Evolutionary conservation across 176 grass and related monocot species (phyloP).

Genomic region (Elaeis guineensis): DNA sequence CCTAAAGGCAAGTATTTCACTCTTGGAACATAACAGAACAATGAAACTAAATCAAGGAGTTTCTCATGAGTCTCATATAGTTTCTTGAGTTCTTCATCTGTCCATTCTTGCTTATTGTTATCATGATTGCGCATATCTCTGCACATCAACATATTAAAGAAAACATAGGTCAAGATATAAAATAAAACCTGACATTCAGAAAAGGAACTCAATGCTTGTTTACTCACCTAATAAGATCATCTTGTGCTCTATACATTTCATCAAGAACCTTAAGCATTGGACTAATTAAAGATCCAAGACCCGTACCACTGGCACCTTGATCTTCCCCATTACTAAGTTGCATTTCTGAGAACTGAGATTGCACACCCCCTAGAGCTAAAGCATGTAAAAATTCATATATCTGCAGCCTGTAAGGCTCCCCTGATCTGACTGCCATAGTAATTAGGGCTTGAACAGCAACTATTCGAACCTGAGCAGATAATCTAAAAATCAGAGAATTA

Average conservation of each 20-base stretch:
- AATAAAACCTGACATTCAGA: background rate
- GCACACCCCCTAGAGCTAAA: constrained; percentile 87
- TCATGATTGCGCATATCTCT: constrained; percentile 99
- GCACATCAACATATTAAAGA: constrained; percentile 1
- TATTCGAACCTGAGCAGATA: constrained; percentile 66
- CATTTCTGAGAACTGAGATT: constrained; percentile 85
- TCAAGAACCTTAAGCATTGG: constrained; percentile 97
- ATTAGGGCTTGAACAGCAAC: constrained; percentile 84
- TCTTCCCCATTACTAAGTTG: constrained; percentile 99
- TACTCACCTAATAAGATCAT: constrained; percentile 89
- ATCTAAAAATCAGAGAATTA: constrained; percentile 20
- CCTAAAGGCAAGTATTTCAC: constrained; percentile 89
- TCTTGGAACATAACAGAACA: constrained; percentile 96
- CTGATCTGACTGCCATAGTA: constrained; percentile 88
- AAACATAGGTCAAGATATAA: background rate
- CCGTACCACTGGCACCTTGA: constrained; percentile 98
- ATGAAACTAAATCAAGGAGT: constrained; percentile 93
- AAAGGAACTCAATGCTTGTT: background rate
- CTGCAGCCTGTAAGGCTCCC: constrained; percentile 92
- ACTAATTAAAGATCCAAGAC: constrained; percentile 91
- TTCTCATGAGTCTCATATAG: constrained; percentile 96
- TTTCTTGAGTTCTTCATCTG: constrained; percentile 93
- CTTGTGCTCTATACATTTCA: constrained; percentile 98
- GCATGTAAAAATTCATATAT: constrained; percentile 98
- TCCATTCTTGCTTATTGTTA: constrained; percentile 99